These are phyloP conservation scores for Umbelopsis sp. DNA, from an alignment of 192 early-diverging fungal genomes.

Conservation along the genomic window DNA sequence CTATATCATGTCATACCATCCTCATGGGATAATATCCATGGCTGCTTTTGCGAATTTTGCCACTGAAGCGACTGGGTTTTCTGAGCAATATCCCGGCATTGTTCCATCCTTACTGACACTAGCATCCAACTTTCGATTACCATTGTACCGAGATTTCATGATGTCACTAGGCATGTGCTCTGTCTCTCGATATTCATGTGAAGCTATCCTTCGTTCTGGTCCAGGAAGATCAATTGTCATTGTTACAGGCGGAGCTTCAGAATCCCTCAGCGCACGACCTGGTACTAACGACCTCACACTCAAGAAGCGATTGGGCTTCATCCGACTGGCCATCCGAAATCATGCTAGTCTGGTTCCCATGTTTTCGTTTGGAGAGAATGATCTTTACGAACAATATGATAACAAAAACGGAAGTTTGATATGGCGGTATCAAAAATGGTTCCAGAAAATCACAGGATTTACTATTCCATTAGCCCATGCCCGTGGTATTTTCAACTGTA, in stretches of 20 bases:
- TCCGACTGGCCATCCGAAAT: constrained; percentile 83
- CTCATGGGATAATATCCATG: constrained; percentile 87
- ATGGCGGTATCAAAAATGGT: constrained; percentile 67
- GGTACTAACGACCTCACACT: constrained; percentile 69
- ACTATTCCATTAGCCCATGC: constrained; percentile 83
- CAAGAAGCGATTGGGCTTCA: constrained; percentile 84
- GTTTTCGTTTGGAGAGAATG: constrained; percentile 94
- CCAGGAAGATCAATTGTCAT: constrained; percentile 74
- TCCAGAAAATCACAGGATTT: constrained; percentile 71
- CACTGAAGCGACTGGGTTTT: constrained; percentile 79
- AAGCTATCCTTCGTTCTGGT: constrained; percentile 71
- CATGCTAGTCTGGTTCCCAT: constrained; percentile 82
- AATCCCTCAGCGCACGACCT: constrained; percentile 72
- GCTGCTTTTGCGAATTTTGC: constrained; percentile 83
- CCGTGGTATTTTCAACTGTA: constrained; percentile 86
- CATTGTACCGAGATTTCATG: constrained; percentile 84
- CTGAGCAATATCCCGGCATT: constrained; percentile 78
- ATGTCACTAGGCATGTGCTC: constrained; percentile 78
- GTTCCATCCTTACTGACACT: constrained; percentile 80
- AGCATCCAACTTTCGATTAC: constrained; percentile 78
- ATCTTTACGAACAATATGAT: constrained; percentile 79
- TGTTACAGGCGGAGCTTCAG: constrained; percentile 91
- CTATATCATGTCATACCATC: constrained; percentile 94
- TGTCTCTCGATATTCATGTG: constrained; percentile 76
- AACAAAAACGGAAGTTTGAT: constrained; percentile 68